A percentile compares a stretch with the other conserved stretches of the same genome.
These are phyloP conservation scores for Leccinum boreale DNA, from an alignment of 768 basidiomycete species.

Conservation along the genomic window DNA sequence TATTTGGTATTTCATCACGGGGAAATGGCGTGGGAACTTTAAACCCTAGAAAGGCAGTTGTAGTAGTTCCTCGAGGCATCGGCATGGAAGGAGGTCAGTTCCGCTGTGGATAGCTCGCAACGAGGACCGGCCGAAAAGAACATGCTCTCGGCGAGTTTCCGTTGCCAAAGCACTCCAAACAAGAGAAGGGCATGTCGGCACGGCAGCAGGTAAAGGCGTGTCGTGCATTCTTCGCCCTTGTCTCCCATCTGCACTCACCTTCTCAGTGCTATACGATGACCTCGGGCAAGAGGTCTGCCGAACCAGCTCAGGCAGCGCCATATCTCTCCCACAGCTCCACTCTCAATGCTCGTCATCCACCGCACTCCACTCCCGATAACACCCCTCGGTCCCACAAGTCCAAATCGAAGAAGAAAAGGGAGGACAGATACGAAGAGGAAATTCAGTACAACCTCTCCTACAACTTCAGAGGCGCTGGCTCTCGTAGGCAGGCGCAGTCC, in stretches of 20 bases:
- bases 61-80: conserved; percentile 30
- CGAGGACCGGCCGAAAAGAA: conserved; percentile 21
- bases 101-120: conserved; percentile 23
- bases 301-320: conserved; percentile 31
- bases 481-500: conserved; percentile 26
- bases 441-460: conserved; percentile 32
- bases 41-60: conserved; percentile 14
- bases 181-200: conserved; percentile 33
- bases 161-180: conserved; percentile 29
- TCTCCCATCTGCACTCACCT: conserved; percentile 34
- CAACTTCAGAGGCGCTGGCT: conserved; percentile 29
- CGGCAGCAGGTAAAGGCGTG: conserved; percentile 36
- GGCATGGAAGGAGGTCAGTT: conserved; percentile 24
- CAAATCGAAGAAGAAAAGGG: conserved; percentile 45
- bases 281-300: conserved; percentile 32
- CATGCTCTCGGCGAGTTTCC: conserved; percentile 11
- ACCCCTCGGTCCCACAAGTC: conserved; percentile 38
- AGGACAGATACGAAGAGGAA: conserved; percentile 43
- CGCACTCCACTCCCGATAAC: conserved; percentile 47
- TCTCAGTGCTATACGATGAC: conserved; percentile 35
- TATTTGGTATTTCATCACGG: conserved; percentile 22
- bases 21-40: conserved; percentile 19
- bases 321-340: conserved; percentile 56
- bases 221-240: conserved; percentile 36
- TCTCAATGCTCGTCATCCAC: conserved; percentile 51